Conservation (phyloP, 2,329 filamentous ascomycete genomes). For the Cladorrhinum sp. region DNA sequence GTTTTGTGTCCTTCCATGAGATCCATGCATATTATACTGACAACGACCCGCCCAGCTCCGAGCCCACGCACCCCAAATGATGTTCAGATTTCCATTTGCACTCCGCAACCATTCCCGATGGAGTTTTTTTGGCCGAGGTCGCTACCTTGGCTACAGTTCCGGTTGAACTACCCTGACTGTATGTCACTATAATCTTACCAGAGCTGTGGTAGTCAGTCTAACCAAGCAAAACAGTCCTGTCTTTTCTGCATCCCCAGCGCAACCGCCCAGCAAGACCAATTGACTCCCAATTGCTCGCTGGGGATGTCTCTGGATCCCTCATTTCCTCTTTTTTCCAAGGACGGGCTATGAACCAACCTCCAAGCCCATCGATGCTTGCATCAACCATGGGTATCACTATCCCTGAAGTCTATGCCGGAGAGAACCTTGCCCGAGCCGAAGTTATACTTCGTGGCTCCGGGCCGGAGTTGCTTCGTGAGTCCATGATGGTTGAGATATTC, state of each 20-base stretch:
- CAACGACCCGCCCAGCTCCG: neutral
- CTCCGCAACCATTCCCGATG: neutral
- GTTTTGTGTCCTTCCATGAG: neutral
- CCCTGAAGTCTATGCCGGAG: neutral
- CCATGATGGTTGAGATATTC: neutral
- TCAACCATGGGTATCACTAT: neutral
- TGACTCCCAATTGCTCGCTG: neutral
- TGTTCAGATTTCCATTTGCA: neutral
- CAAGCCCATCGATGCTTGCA: neutral
- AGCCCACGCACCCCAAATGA: neutral
- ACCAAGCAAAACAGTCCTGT: too few relatives aligned
- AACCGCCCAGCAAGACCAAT: too few relatives aligned
- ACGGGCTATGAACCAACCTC: neutral
- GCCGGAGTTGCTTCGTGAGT: neutral
- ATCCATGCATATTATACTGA: neutral
- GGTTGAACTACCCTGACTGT: neutral
- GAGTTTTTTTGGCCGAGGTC: neutral
- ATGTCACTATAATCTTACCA: neutral
- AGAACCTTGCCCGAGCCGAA: neutral
- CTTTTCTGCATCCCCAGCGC: too few relatives aligned
- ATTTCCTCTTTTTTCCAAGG: neutral
- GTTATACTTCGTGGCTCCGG: neutral
- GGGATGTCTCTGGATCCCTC: neutral
- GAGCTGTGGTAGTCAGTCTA: too few relatives aligned
- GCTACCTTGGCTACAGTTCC: neutral